These are phyloP conservation scores for Colletotrichum euphorbiae DNA, from an alignment of 2,329 filamentous ascomycete genomes.

Conservation along the genomic window DNA sequence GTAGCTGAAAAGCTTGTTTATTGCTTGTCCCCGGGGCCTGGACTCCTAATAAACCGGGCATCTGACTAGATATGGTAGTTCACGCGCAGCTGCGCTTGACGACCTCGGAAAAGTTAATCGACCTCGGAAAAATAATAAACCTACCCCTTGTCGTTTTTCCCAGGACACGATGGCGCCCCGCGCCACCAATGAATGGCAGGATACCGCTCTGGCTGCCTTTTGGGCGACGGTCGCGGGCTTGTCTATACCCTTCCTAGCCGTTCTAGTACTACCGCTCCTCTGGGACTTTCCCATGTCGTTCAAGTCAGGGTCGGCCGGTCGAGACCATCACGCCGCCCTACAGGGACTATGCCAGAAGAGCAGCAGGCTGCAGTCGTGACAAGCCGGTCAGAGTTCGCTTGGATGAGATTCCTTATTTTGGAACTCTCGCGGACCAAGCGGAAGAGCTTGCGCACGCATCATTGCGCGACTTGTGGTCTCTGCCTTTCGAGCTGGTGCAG, in stretches of 20 bases:
- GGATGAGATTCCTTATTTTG: slow-evolving; percentile 17
- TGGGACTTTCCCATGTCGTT: neutral
- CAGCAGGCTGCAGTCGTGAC: slow-evolving; percentile 12
- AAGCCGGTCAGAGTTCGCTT: neutral
- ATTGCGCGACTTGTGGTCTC: neutral
- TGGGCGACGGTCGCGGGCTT: slow-evolving; percentile 19
- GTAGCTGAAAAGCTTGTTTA: slow-evolving; percentile 34
- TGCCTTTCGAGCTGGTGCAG: neutral
- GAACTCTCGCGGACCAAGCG: slow-evolving; percentile 4
- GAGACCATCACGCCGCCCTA: slow-evolving; percentile 6
- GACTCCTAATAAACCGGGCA: neutral
- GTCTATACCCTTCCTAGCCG: slow-evolving; percentile 1
- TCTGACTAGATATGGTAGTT: neutral
- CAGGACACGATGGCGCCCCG: neutral
- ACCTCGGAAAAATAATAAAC: neutral
- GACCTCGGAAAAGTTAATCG: neutral
- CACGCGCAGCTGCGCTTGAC: neutral
- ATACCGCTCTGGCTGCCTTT: slow-evolving; percentile 1
- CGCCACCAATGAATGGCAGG: neutral
- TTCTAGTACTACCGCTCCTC: slow-evolving; percentile 15
- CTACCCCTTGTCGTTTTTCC: neutral
- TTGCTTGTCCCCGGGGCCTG: slow-evolving; percentile 2
- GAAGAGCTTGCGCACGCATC: neutral
- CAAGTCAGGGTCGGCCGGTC: slow-evolving; percentile 10
- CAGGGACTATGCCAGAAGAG: slow-evolving; percentile 27